Conservation (phyloP, 2,329 filamentous ascomycete genomes). For the Fusarium praegraminearum region DNA sequence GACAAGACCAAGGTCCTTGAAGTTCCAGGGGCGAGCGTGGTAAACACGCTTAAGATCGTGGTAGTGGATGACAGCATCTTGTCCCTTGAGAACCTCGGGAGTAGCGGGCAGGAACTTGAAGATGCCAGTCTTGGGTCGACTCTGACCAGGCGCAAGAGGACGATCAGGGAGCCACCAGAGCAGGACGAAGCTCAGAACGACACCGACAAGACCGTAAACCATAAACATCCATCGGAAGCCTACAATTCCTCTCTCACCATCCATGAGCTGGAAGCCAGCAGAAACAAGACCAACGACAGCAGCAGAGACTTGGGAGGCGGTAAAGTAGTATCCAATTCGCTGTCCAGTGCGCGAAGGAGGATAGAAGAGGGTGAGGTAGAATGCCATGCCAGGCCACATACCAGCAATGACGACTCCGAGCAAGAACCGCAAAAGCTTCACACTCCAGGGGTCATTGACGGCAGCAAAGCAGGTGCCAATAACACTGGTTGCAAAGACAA, state of each 20-base stretch:
- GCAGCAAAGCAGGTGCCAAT: conserved; percentile 87
- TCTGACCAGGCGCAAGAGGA: conserved; percentile 78
- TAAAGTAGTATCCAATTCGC: conserved; percentile 90
- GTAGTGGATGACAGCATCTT: conserved; percentile 86
- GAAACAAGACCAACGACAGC: conserved; percentile 91
- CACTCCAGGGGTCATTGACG: conserved; percentile 84
- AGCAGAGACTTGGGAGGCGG: conserved; percentile 87
- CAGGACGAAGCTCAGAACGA: conserved; percentile 77
- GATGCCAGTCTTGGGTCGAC: conserved; percentile 62
- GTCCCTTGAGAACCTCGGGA: conserved; percentile 77
- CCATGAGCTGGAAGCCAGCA: conserved; percentile 92
- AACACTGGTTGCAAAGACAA: conserved; percentile 87
- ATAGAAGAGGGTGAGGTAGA: conserved; percentile 92
- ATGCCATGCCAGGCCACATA: conserved; percentile 96
- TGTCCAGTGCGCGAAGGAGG: conserved; percentile 88
- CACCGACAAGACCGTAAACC: conserved; percentile 81
- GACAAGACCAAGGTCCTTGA: conserved; percentile 76
- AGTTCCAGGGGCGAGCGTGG: conserved; percentile 77
- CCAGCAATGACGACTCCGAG: conserved; percentile 90
- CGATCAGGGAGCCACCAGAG: conserved; percentile 94
- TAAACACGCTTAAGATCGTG: conserved; percentile 85
- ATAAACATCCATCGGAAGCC: conserved; percentile 96
- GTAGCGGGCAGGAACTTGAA: conserved; percentile 75
- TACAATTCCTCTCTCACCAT: conserved; percentile 78
- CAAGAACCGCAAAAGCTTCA: conserved; percentile 88